These are phyloP conservation scores for Astrephomene gubernaculifera DNA, from an alignment of 139 green algal genomes.

Conservation along the genomic window DNA sequence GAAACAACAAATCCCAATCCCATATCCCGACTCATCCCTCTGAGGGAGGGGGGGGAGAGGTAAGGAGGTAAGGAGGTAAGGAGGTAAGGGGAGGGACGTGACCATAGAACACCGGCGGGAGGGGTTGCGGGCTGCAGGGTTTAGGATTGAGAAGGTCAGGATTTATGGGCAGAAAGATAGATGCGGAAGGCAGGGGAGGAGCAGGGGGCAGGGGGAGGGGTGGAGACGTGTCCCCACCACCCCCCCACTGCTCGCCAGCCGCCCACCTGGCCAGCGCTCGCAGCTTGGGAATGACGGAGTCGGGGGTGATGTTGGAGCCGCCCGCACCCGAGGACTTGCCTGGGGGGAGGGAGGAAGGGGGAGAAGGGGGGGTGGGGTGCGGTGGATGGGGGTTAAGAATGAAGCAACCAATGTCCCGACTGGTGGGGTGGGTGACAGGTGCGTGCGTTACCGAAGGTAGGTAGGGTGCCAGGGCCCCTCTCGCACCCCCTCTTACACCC, in stretches of 20 bases:
- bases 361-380: neutral
- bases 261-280: conserved; percentile 63
- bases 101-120: no score
- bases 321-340: conserved; percentile 18
- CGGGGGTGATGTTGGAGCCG: conserved; percentile 59
- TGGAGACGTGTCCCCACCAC: neutral
- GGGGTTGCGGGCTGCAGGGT: no score
- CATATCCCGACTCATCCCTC: no score
- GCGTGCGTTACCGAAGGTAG: no score
- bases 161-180: no score
- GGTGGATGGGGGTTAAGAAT: neutral
- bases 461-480: neutral
- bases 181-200: no score
- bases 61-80: no score
- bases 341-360: neutral
- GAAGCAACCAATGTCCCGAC: neutral
- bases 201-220: neutral
- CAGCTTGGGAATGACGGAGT: conserved; percentile 65
- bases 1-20: no score
- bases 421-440: no score
- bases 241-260: conserved; percentile 6
- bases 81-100: no score
- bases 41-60: neutral
- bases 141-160: no score
- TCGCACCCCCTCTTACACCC: neutral